Evolutionary conservation across 2,329 filamentous ascomycete genomes (phyloP).

Genomic region (Neopestalotiopsis sp.): DNA sequence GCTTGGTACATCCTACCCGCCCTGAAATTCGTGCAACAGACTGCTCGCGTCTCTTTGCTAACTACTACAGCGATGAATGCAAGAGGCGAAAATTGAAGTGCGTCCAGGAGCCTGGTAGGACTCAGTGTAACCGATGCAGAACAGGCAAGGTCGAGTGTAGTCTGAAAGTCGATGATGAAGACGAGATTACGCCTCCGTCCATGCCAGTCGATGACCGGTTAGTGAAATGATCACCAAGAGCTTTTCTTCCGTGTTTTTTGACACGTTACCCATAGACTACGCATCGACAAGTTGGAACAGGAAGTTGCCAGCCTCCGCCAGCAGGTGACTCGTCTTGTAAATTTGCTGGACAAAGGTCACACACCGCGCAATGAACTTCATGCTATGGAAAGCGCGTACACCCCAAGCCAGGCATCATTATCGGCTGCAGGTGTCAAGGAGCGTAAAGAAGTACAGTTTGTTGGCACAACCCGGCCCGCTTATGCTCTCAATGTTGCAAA

Average conservation of each 20-base stretch:
- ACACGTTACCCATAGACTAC: not conserved
- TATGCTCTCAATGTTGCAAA: conserved; percentile 9
- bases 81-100: conserved; percentile 14
- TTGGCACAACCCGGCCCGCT: conserved; percentile 8
- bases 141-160: conserved; percentile 7
- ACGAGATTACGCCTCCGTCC: not conserved
- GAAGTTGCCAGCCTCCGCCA: conserved; percentile 9
- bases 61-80: conserved; percentile 5
- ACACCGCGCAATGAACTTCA: not conserved
- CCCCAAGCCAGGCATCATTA: conserved; percentile 6
- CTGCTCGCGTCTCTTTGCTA: too few relatives aligned
- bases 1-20: conserved; percentile 7
- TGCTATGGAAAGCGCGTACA: not conserved
- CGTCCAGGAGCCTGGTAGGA: not conserved
- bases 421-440: conserved; percentile 8
- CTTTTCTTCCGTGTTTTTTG: not conserved
- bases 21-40: not conserved
- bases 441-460: conserved; percentile 13
- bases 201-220: conserved; percentile 1
- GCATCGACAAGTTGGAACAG: conserved; percentile 3
- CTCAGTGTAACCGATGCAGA: conserved; percentile 1
- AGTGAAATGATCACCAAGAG: not conserved
- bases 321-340: conserved; percentile 3
- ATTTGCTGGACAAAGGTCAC: conserved; percentile 1
- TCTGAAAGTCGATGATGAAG: not conserved